These are phyloP conservation scores for Ricinus communis DNA, from an alignment of 345 rosid species.

Conservation along the genomic window DNA sequence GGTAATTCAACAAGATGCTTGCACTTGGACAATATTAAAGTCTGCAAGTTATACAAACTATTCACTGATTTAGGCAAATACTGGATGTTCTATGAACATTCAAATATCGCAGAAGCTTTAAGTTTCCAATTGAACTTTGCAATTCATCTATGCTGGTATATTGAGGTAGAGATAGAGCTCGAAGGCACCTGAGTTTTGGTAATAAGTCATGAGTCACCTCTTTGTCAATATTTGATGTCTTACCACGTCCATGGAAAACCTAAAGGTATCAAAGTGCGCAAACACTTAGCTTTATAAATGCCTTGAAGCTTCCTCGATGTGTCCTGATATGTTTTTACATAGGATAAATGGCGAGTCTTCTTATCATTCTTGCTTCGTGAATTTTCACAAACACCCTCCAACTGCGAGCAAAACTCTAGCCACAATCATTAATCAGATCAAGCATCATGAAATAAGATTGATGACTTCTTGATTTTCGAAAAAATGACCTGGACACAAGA, in stretches of 20 bases:
- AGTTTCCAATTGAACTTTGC: neutral
- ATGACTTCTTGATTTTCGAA: neutral
- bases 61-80: neutral
- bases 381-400: neutral
- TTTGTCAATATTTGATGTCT: too few species aligned
- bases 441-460: neutral
- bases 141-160: neutral
- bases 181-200: neutral
- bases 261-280: neutral
- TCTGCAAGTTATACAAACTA: slow-evolving; percentile 3
- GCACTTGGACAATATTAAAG: neutral
- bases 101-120: neutral
- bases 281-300: neutral
- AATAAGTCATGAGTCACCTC: neutral
- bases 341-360: too few species aligned
- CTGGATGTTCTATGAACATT: neutral
- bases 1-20: too few species aligned
- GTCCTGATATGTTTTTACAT: too few species aligned
- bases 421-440: neutral
- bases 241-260: too few species aligned
- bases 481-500: neutral
- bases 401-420: neutral
- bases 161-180: neutral
- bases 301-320: too few species aligned
- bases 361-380: too few species aligned